phyloP scores from a whole-genome alignment of 2,329 filamentous ascomycete genomes.

The Acephala macrosclerotiorum region DNA sequence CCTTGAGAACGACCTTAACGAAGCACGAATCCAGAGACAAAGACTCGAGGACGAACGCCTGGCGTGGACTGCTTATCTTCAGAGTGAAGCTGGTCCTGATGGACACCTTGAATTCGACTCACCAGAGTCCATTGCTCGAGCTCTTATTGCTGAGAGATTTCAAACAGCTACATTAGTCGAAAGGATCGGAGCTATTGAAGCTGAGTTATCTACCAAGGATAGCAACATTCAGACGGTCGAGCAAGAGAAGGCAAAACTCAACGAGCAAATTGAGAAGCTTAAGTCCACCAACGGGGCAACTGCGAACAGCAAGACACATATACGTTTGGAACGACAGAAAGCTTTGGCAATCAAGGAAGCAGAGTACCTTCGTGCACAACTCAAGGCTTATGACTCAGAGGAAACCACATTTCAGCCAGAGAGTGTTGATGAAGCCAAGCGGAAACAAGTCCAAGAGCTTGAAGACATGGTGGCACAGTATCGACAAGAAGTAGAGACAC shows the following conservation, averaged over 20 bases:
- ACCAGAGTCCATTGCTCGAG: slow-evolving; percentile 85
- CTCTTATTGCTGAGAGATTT: slow-evolving; percentile 82
- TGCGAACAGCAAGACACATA: slow-evolving; percentile 69
- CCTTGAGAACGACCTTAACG: slow-evolving; percentile 78
- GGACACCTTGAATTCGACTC: slow-evolving; percentile 81
- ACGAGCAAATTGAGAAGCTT: slow-evolving; percentile 74
- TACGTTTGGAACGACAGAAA: slow-evolving; percentile 85
- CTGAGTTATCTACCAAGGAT: slow-evolving; percentile 80
- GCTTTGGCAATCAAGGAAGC: slow-evolving; percentile 89
- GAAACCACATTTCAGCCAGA: slow-evolving; percentile 86
- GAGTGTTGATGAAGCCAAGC: slow-evolving; percentile 77
- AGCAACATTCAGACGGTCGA: slow-evolving; percentile 76
- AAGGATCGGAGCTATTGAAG: slow-evolving; percentile 78
- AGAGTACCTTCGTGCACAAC: slow-evolving; percentile 90
- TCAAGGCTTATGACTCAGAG: slow-evolving; percentile 88
- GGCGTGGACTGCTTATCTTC: slow-evolving; percentile 86
- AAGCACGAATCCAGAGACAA: slow-evolving; percentile 82
- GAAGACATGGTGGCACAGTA: slow-evolving; percentile 89
- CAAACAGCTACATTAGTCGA: slow-evolving; percentile 83
- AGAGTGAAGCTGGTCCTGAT: slow-evolving; percentile 67
- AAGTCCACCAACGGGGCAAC: slow-evolving; percentile 55
- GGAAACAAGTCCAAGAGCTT: slow-evolving; percentile 78
- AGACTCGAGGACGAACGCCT: slow-evolving; percentile 87
- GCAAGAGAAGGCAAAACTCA: slow-evolving; percentile 69
- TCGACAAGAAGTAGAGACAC: slow-evolving; percentile 76